Percentiles rank a stretch among this genome's conserved stretches.
Evolutionary conservation across 1,139 yeast species (phyloP).

Genomic region (Blastobotrys illinoisensis): DNA sequence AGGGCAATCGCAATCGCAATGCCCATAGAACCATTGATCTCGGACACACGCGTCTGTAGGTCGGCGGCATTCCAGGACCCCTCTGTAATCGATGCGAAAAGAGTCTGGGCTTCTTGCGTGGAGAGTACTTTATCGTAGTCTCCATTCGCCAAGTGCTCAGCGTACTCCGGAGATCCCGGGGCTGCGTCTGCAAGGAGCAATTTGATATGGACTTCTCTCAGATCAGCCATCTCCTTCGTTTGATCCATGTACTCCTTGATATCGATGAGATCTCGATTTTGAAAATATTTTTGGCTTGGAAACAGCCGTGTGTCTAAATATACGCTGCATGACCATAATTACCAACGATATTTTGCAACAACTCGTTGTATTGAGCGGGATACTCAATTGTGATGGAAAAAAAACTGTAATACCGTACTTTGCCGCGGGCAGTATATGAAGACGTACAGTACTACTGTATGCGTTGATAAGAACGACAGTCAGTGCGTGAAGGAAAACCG

Average conservation of each 20-base stretch:
- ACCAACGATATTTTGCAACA: background rate
- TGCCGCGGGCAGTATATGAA: too few species aligned
- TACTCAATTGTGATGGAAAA: too few species aligned
- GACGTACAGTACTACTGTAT: too few species aligned
- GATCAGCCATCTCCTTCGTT: background rate
- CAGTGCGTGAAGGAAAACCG: too few species aligned
- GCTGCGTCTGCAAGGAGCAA: background rate
- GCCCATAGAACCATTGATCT: background rate
- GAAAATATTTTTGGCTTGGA: background rate
- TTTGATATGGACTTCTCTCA: background rate
- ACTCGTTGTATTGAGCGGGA: too few species aligned
- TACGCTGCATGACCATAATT: background rate
- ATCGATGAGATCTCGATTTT: background rate
- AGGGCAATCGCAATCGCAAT: constrained; percentile 33
- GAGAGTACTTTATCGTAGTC: background rate
- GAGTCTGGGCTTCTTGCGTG: background rate
- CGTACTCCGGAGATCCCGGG: background rate
- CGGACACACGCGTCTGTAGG: background rate
- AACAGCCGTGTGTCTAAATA: background rate
- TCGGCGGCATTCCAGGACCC: background rate
- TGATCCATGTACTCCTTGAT: background rate
- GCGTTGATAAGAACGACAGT: too few species aligned
- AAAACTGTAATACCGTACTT: too few species aligned
- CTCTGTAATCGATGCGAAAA: background rate
- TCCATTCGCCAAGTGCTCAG: background rate